Evolutionary conservation across 371 early-diverging fungal species (phyloP).

Genomic region (Mortierella sp.): DNA sequence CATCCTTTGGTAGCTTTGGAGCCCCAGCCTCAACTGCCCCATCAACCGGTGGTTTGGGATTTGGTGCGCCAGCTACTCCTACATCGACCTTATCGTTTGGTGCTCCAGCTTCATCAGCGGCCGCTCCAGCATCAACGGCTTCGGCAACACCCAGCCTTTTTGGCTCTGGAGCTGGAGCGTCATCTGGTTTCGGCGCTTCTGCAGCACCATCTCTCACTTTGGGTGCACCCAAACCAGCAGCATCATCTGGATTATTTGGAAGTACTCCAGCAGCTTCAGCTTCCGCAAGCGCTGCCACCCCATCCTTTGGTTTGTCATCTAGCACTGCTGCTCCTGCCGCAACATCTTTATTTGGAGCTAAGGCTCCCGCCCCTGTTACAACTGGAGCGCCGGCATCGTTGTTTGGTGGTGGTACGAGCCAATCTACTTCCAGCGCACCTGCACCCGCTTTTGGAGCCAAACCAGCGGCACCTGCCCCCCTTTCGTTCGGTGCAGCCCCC

Average conservation of each 20-base stretch:
- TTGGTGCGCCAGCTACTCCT: conserved; percentile 23
- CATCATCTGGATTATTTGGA: conserved; percentile 19
- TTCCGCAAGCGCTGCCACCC: conserved; percentile 21
- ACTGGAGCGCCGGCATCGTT: background rate
- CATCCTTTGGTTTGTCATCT: conserved; percentile 22
- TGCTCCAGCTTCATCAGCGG: background rate
- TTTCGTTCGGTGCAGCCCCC: conserved; percentile 13
- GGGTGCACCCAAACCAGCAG: conserved; percentile 15
- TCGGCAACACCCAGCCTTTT: background rate
- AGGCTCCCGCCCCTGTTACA: conserved; percentile 26
- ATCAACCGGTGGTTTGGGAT: conserved; percentile 14
- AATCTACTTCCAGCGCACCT: conserved; percentile 29
- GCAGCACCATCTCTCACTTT: conserved; percentile 7
- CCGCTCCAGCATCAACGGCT: background rate
- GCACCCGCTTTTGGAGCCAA: conserved; percentile 15
- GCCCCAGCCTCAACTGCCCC: conserved; percentile 37
- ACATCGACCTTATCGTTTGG: conserved; percentile 13
- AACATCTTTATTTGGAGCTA: conserved; percentile 23
- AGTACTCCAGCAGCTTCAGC: conserved; percentile 9
- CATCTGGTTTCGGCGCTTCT: too few species aligned
- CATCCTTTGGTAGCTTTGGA: conserved; percentile 19
- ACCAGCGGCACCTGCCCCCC: background rate
- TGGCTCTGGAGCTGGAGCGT: background rate
- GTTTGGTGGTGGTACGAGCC: conserved; percentile 26
- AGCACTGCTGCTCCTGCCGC: conserved; percentile 35